These are phyloP conservation scores for Akanthomyces muscarius DNA, from an alignment of 2,329 filamentous ascomycete species.

Conservation along the genomic window DNA sequence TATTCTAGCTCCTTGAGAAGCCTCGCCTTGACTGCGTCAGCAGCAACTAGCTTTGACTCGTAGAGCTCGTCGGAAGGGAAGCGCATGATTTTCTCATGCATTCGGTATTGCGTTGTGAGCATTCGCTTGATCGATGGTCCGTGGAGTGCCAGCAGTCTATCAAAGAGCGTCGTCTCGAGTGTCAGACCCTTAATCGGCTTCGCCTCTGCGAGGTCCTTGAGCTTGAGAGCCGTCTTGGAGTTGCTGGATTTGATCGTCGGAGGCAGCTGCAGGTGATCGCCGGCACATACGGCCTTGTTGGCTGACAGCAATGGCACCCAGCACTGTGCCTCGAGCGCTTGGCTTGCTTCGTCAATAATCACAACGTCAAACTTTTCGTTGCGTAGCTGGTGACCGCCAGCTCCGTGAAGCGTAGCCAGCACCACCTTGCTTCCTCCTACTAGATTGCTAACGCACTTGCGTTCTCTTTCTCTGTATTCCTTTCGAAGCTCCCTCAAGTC, in stretches of 20 bases:
- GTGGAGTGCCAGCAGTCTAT: constrained; percentile 77
- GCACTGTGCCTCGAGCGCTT: constrained; percentile 93
- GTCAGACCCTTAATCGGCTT: constrained; percentile 50
- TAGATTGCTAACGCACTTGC: constrained; percentile 71
- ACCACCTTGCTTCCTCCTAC: constrained; percentile 79
- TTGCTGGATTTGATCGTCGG: constrained; percentile 86
- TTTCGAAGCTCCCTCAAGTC: constrained; percentile 82
- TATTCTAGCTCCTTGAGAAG: constrained; percentile 76
- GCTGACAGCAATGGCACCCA: constrained; percentile 86
- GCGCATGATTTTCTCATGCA: constrained; percentile 94
- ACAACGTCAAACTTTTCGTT: constrained; percentile 86
- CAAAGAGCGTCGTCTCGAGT: constrained; percentile 89
- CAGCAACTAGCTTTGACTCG: constrained; percentile 74
- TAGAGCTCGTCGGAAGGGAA: constrained; percentile 91
- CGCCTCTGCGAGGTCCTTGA: constrained; percentile 33
- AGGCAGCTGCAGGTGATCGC: constrained; percentile 89
- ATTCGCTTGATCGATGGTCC: constrained; percentile 84
- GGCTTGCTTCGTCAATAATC: constrained; percentile 92
- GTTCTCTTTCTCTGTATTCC: constrained; percentile 83
- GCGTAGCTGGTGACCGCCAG: constrained; percentile 78
- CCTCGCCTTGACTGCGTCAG: constrained; percentile 69
- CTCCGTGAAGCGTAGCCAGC: constrained; percentile 86
- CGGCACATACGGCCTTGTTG: constrained; percentile 82
- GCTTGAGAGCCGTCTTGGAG: constrained; percentile 41
- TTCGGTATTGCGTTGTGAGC: constrained; percentile 95